Evolutionary conservation across 768 basidiomycete genomes (phyloP).

Genomic region (Crassisporium funariophilum): DNA sequence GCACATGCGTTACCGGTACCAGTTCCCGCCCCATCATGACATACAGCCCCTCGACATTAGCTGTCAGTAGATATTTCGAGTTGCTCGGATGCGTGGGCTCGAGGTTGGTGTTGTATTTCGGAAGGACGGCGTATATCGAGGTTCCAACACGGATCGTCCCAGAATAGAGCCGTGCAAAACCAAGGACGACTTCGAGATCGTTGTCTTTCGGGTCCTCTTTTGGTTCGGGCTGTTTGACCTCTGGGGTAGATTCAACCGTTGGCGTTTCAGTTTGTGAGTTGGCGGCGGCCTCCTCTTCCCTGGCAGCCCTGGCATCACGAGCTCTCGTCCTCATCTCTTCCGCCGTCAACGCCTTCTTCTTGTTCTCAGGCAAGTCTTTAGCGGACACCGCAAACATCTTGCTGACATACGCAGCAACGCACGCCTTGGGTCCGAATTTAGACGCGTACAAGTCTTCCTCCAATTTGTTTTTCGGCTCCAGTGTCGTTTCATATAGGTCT

Average conservation of each 20-base stretch:
- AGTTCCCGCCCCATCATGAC: conserved; percentile 98
- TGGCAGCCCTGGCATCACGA: conserved; percentile 49
- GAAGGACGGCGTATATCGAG: conserved; percentile 73
- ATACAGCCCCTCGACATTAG: conserved; percentile 79
- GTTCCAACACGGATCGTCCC: conserved; percentile 74
- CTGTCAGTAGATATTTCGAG: conserved; percentile 56
- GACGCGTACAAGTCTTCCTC: conserved; percentile 83
- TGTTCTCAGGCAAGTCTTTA: conserved; percentile 85
- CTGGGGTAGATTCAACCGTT: conserved; percentile 16
- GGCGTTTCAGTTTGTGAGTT: conserved; percentile 6
- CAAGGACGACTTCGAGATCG: conserved; percentile 73
- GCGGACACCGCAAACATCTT: conserved; percentile 96
- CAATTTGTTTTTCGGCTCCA: conserved; percentile 74
- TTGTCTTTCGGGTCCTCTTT: conserved; percentile 25
- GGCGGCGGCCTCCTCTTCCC: conserved; percentile 25
- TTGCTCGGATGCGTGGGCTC: conserved; percentile 71
- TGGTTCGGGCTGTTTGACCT: conserved; percentile 14
- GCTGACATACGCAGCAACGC: conserved; percentile 86
- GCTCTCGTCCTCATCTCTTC: conserved; percentile 80
- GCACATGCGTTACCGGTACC: conserved; percentile 78
- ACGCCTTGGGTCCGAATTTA: conserved; percentile 55
- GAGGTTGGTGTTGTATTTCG: conserved; percentile 76
- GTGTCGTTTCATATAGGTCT: conserved; percentile 58
- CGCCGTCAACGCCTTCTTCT: conserved; percentile 71
- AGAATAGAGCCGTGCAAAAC: conserved; percentile 93